Base-by-base conservation (phyloP, 2,329 filamentous ascomycete genomes). In the Parasarocladium wereldwijsianum region DNA sequence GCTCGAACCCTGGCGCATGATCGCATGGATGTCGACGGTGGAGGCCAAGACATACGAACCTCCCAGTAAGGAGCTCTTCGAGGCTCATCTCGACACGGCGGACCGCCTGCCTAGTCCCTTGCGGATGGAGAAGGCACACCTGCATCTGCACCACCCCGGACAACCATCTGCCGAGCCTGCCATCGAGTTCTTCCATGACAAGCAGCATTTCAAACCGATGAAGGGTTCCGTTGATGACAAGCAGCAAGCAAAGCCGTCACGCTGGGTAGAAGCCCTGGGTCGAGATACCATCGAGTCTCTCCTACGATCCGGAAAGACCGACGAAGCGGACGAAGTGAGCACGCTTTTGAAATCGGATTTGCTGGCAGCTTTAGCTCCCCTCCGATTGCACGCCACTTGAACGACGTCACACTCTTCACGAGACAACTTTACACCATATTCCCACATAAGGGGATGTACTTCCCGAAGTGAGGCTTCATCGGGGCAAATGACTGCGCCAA, bases 71-170 rank as follows among this genome's bases (percentile, higher is more conserved):
- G 38, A 49, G 5, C 49, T 67, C 1, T 74, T 70, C 32, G 64
- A 73, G 33, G 47, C 54, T 0, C 71, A 72, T 35, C 52, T 64
- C 21, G 52, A 55, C 23, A 53, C 66, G 4, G 62, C 60, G 14
- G 46, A 56, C 28, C 51, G 50, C 11, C 46, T 62, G 11, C 38
- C 46, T 5, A 41, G 41, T 15, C 45, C 51, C 2, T 44, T 61
- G 21, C 42, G 43, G 6, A 43, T 70, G 6, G 60, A 68, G 29
- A 51, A 55, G 18, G 67, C 68, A 0, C 69, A 73, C 38, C 51
- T 74, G 4, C 54, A 62, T 17, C 52, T 74, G 2, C 54, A 66
- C 33, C 68, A 73, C 40, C 69, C 69, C 0, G 60, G 60, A 0
- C 50, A 52, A 3, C 68, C 69, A 0, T 55, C 57, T 16, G 54